Evolutionary conservation across 371 early-diverging fungal species (phyloP).

Genomic region (Umbelopsis sp.): DNA sequence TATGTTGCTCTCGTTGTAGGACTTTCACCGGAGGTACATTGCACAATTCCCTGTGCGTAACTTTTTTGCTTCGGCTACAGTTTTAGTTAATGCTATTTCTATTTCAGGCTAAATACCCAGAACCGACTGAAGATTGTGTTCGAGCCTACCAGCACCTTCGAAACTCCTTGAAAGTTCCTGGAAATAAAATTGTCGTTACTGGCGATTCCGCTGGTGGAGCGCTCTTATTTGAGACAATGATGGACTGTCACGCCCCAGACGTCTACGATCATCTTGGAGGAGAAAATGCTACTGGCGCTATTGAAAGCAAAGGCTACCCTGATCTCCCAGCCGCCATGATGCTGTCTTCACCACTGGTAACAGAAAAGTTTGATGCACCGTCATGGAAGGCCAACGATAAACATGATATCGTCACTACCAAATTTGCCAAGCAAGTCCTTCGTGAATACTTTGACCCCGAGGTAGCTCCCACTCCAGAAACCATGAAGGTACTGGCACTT

Average conservation of each 20-base stretch:
- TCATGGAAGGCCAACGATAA: slow-evolving; percentile 26
- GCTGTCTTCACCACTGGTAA: slow-evolving; percentile 31
- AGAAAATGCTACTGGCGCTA: slow-evolving; percentile 20
- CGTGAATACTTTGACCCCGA: slow-evolving; percentile 31
- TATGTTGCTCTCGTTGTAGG: background rate
- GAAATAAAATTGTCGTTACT: slow-evolving; percentile 23
- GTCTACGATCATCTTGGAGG: slow-evolving; percentile 7
- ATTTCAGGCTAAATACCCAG: slow-evolving; percentile 29
- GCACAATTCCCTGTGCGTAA: too few relatives aligned
- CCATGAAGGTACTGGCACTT: slow-evolving; percentile 19
- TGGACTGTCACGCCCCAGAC: slow-evolving; percentile 21
- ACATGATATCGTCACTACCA: slow-evolving; percentile 26
- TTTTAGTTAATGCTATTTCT: background rate
- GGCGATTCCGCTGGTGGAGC: slow-evolving; percentile 41
- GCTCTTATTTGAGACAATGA: slow-evolving; percentile 24
- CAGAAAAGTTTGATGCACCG: slow-evolving; percentile 19
- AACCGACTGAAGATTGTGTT: slow-evolving; percentile 26
- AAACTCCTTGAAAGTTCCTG: slow-evolving; percentile 25
- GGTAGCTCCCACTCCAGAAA: background rate
- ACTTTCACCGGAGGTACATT: background rate
- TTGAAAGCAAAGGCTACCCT: background rate
- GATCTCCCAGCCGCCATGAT: slow-evolving; percentile 29
- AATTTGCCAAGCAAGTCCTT: slow-evolving; percentile 22
- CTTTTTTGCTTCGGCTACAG: too few relatives aligned
- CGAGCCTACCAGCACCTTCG: slow-evolving; percentile 33